Evolutionary conservation across 2,329 filamentous ascomycete genomes (phyloP), one percentile per base, ranked within the genome.

Genomic region (Teratosphaeriaceae sp.): DNA sequence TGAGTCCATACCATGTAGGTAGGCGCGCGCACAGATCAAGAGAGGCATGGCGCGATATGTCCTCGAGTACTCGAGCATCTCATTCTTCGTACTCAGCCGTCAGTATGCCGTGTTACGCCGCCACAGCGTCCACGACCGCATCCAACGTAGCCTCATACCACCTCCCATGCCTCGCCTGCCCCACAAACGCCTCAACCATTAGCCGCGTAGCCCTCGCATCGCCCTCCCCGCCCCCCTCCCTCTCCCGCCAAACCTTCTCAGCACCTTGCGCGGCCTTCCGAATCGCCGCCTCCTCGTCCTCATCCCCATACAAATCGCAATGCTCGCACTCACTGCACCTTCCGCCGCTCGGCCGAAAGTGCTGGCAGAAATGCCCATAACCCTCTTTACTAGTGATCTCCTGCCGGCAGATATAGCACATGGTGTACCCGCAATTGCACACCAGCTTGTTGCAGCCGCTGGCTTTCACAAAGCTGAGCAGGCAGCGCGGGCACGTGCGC

Each of bases 391-490:
- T 70, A 3, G 52, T 52, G 15, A 75, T 66, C n/a, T 69, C 66
- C 31, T 65, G 60, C 30, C 92, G 85, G 65, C 92, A 98, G 36
- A 97, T 80, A 59, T 98, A 98, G 64, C 92, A 98, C 90, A 97
- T 97, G 55, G 85, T 84, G 67, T 97, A 97, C 7, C 92, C 92
- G 65, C 92, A 98, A 13, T 88, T 82, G 61, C 92, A 97, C 5
- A 88, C 90, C 30, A 98, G 75, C 68, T 97, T 97, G 72, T 98
- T 98, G 75, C 92, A 98, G 57, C 92, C 92, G 20, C 83, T 82
- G 5, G 81, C 84, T 65, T 97, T 97, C 66, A 98, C 86, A 62
- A 97, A 97, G 13, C 83, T 86, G 8, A 89, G 86, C 54, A 86
- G 84, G 71, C 92, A 98, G 37, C 84, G 79, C 7, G 92, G 92